These are phyloP conservation scores for Plantago elongata DNA, from an alignment of 257 asterid species.

Conservation along the genomic window DNA sequence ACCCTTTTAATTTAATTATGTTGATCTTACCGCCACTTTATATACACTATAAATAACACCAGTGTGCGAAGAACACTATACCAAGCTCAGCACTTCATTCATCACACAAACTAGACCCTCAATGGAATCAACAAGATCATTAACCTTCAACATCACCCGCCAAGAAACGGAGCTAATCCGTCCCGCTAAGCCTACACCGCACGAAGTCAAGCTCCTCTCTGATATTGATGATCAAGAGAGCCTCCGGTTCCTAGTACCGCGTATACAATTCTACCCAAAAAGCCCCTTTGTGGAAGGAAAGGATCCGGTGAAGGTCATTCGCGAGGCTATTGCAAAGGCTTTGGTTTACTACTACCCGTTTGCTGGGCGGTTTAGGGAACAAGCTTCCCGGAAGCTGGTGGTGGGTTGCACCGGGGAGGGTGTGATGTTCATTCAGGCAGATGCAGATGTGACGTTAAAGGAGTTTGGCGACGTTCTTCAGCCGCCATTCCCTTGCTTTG, in stretches of 20 bases:
- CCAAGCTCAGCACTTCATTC: too few relatives aligned
- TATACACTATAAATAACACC: too few relatives aligned
- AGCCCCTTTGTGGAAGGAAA: conserved; percentile 20
- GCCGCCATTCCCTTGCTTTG: conserved; percentile 61
- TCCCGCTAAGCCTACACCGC: conserved; percentile 57
- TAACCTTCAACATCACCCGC: conserved; percentile 42
- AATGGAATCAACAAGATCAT: conserved; percentile 27
- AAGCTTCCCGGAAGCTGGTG: conserved; percentile 43
- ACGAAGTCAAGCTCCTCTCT: conserved; percentile 44
- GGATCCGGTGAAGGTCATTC: conserved; percentile 50
- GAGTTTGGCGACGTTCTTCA: conserved; percentile 53
- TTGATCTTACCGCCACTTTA: too few relatives aligned
- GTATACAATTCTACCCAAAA: conserved; percentile 46
- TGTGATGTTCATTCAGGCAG: conserved; percentile 52
- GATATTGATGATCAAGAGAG: conserved; percentile 66
- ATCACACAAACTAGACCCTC: neutral
- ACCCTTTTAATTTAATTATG: too few relatives aligned
- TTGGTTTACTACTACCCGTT: conserved; percentile 68
- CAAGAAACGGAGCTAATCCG: conserved; percentile 38
- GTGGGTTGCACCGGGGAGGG: conserved; percentile 82
- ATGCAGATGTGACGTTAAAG: conserved; percentile 46
- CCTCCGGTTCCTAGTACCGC: conserved; percentile 57
- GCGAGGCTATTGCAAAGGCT: conserved; percentile 44
- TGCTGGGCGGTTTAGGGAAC: conserved; percentile 62
- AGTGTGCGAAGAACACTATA: too few relatives aligned